Percentiles rank a stretch among this genome's conserved stretches.
These are phyloP conservation scores for Colletotrichum sp. DNA, from an alignment of 2,329 filamentous ascomycete species.

Conservation along the genomic window DNA sequence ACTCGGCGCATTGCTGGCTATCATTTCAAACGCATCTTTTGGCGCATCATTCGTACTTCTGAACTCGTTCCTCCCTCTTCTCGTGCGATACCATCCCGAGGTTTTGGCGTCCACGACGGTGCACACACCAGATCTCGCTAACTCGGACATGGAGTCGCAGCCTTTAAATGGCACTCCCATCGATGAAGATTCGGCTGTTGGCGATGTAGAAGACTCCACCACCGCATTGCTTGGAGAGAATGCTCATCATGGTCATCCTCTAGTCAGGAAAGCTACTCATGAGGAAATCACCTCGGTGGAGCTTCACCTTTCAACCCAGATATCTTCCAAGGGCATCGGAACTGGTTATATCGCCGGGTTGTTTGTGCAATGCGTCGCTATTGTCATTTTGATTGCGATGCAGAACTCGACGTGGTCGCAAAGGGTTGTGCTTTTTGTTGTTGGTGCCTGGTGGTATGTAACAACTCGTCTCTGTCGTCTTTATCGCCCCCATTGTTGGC, in stretches of 20 bases:
- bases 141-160: conserved; percentile 36
- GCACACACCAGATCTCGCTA: conserved; percentile 34
- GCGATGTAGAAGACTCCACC: conserved; percentile 44
- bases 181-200: conserved; percentile 29
- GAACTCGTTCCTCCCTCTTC: conserved; percentile 91
- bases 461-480: background rate
- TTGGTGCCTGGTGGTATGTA: conserved; percentile 83
- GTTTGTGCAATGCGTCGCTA: conserved; percentile 81
- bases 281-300: conserved; percentile 65
- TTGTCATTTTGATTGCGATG: conserved; percentile 75
- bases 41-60: conserved; percentile 94
- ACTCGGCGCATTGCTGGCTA: conserved; percentile 81
- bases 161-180: conserved; percentile 36
- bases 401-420: conserved; percentile 84
- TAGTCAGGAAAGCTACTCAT: conserved; percentile 45
- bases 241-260: conserved; percentile 30
- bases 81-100: conserved; percentile 83
- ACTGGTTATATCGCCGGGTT: conserved; percentile 91
- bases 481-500: background rate
- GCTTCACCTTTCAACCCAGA: conserved; percentile 83
- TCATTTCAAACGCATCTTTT: conserved; percentile 92
- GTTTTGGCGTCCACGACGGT: conserved; percentile 31
- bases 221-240: conserved; percentile 49
- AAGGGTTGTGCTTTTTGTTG: conserved; percentile 82
- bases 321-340: conserved; percentile 91